Evolutionary conservation across 2,329 filamentous ascomycete genomes (phyloP), one percentile per base, ranked within the genome.

Genomic region (Colletotrichum echinochloae): DNA sequence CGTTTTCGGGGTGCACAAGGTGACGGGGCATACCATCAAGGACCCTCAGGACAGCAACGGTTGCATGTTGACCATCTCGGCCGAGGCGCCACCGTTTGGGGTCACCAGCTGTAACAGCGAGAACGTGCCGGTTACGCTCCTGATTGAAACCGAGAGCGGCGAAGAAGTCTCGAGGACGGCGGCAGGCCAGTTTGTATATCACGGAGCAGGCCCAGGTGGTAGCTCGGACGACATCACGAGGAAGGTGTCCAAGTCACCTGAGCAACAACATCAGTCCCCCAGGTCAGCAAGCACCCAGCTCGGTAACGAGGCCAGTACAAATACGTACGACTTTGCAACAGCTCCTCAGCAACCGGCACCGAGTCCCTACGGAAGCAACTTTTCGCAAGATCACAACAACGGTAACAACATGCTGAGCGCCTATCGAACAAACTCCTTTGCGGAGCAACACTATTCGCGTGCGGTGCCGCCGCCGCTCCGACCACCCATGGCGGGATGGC

Each of bases 1-100:
- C 65, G 87, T 91, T 56, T 97, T 97, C 80, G 94, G 94, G n/a
- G 86, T 88, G n/a, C 89, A 92, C 76, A 90, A 91, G 79, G 77
- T 79, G n/a, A 85, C 89, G 65, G 90, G 90, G 68, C 87, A 90
- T 66, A 85, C 94, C 30, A 86, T 88, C 55, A 91, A 91, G 77
- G 82, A 83, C 78, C 85, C 81, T 74, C 88, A 84, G 81, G 88
- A 90, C 72, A 81, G 79, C 64, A 82, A 87, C 74, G 87, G 89
- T 26, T 93, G 89, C 78, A 87, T 91, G 72, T 97, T 96, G 80
- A 87, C 88, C 37, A 85, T 97, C 75, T 89, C 88, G 55, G 89
- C 90, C 49, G 90, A 94, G 66, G 92, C 91, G 39, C 95, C 95
- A 56, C 86, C 85, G 73, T 81, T 84, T 49, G 74, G 85, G 76